These are phyloP conservation scores for Paramecium octaurelia DNA, from an alignment of 73 alveolate species.

Conservation along the genomic window DNA sequence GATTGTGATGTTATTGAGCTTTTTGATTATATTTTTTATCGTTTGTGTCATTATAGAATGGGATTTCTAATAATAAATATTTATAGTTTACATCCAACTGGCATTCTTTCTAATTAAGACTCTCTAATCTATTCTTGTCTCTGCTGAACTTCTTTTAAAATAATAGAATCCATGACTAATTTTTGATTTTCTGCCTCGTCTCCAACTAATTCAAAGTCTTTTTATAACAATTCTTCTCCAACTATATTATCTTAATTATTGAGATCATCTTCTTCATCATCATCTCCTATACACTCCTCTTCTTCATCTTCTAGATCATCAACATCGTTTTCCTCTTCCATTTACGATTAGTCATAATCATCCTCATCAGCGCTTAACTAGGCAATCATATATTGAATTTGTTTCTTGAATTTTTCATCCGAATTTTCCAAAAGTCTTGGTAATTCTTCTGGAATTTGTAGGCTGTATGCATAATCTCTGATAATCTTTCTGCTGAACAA, in stretches of 20 bases:
- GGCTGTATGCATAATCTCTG: conserved; percentile 65
- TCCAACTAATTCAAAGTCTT: conserved; percentile 29
- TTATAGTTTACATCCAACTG: neutral
- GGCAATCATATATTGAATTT: conserved; percentile 16
- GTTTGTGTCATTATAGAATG: neutral
- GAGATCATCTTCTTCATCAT: conserved; percentile 27
- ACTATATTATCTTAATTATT: neutral
- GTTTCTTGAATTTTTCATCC: conserved; percentile 27
- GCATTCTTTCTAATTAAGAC: conserved; percentile 21
- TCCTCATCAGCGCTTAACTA: neutral
- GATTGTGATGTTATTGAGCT: neutral
- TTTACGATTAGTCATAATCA: conserved; percentile 4
- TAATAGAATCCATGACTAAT: neutral
- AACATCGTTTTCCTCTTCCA: conserved; percentile 49
- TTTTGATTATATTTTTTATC: neutral
- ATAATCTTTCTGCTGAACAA: conserved; percentile 68
- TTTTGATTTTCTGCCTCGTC: conserved; percentile 47
- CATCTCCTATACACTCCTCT: conserved; percentile 16
- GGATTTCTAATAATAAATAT: neutral
- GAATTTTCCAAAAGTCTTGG: neutral
- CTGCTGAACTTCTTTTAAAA: neutral
- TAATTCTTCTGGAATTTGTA: conserved; percentile 13
- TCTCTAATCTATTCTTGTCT: conserved; percentile 31
- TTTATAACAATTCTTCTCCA: conserved; percentile 28
- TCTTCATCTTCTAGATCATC: conserved; percentile 38